phyloP scores from a whole-genome alignment of 2,329 filamentous ascomycete species.

The Madurella mycetomatis region DNA sequence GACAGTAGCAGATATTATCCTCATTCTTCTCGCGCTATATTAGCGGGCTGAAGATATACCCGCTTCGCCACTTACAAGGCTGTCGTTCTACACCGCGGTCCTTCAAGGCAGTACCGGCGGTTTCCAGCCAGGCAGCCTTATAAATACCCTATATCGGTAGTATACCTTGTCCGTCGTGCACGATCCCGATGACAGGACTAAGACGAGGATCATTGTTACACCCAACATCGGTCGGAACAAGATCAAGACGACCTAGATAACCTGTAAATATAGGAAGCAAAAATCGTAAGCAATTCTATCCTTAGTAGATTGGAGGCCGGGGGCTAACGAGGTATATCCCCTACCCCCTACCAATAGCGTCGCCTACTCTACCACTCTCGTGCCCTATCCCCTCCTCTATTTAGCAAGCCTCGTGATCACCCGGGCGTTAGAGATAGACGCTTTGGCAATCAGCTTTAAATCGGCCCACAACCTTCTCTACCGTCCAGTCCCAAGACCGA shows the following conservation, averaged over 20 bases:
- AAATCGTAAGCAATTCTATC: constrained; percentile 8
- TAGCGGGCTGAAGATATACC: constrained; percentile 9
- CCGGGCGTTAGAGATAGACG: constrained; percentile 8
- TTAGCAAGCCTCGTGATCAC: constrained; percentile 11
- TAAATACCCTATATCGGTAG: constrained; percentile 3
- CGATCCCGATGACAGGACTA: constrained; percentile 6
- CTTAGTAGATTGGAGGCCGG: constrained; percentile 8
- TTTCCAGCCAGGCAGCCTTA: constrained; percentile 5
- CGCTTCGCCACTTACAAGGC: constrained; percentile 1
- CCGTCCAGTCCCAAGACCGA: constrained; percentile 3
- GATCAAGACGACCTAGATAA: constrained; percentile 5
- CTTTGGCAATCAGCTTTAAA: constrained; percentile 8
- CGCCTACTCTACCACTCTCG: constrained; percentile 10
- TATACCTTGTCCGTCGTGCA: constrained; percentile 6
- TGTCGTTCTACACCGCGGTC: not conserved
- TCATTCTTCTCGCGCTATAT: constrained; percentile 11
- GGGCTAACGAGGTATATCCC: constrained; percentile 12
- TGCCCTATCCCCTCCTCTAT: constrained; percentile 9
- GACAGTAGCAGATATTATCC: constrained; percentile 8
- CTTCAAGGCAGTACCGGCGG: not conserved
- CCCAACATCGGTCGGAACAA: constrained; percentile 5
- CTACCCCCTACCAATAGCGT: constrained; percentile 7
- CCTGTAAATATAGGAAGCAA: constrained; percentile 8
- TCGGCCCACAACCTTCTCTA: constrained; percentile 3
- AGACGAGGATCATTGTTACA: constrained; percentile 2